Percentiles rank a stretch among this genome's conserved stretches.
These are phyloP conservation scores for Rutstroemia sp. DNA, from an alignment of 2,329 filamentous ascomycete genomes.

Conservation along the genomic window DNA sequence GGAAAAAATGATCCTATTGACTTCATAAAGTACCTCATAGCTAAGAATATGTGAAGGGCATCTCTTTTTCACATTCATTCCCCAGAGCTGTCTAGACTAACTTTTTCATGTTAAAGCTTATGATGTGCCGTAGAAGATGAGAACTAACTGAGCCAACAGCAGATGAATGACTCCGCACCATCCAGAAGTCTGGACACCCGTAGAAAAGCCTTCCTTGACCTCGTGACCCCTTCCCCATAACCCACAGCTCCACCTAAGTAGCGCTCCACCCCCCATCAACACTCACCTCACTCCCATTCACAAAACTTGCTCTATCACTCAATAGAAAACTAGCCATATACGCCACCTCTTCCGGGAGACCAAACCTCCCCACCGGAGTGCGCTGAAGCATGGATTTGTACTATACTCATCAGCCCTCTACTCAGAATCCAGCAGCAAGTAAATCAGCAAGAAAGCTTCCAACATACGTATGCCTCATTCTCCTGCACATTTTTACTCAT, in stretches of 20 bases:
- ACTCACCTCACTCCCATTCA: constrained; percentile 14
- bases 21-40: no score
- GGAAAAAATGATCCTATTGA: no score
- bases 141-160: no score
- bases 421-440: not conserved
- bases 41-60: no score
- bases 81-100: no score
- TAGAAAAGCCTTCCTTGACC: no score
- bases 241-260: not conserved
- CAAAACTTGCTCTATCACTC: constrained; percentile 21
- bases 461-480: constrained; percentile 6
- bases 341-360: constrained; percentile 15
- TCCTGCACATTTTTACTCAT: constrained; percentile 7
- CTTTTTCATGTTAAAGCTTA: no score
- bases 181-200: no score
- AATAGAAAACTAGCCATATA: constrained; percentile 19
- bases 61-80: no score
- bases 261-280: constrained; percentile 20
- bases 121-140: no score
- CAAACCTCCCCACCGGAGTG: constrained; percentile 15
- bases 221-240: no score
- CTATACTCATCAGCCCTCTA: not conserved
- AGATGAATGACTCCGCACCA: no score
- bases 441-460: not conserved
- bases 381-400: constrained; percentile 2